Evolutionary conservation across 805 yeast genomes (phyloP).

Genomic region (Yamadazyma nakazawae): DNA sequence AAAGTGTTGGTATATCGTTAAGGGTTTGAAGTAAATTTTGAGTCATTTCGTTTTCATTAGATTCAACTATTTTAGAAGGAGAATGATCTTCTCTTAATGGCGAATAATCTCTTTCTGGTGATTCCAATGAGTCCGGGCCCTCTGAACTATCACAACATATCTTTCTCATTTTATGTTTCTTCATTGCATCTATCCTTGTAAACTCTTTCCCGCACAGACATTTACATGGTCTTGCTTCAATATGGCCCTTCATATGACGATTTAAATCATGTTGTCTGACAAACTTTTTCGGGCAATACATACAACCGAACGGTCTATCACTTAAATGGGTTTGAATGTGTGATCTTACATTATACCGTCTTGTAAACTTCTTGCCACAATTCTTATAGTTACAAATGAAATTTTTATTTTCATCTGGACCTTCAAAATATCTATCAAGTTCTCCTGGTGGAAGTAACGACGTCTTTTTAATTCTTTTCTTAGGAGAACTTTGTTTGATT

Average conservation of each 20-base stretch:
- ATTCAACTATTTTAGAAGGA: slow-evolving; percentile 3
- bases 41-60: slow-evolving; percentile 6
- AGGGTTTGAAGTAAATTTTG: slow-evolving; percentile 5
- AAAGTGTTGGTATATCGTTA: slow-evolving; percentile 5
- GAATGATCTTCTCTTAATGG: slow-evolving; percentile 3
- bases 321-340: slow-evolving; percentile 96
- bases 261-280: slow-evolving; percentile 94
- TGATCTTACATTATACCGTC: slow-evolving; percentile 89
- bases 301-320: slow-evolving; percentile 88
- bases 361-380: slow-evolving; percentile 80
- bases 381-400: slow-evolving; percentile 72
- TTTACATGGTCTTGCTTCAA: slow-evolving; percentile 57
- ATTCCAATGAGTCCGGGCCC: slow-evolving; percentile 4
- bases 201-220: slow-evolving; percentile 96
- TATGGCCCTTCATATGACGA: slow-evolving; percentile 85
- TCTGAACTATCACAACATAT: slow-evolving; percentile 72
- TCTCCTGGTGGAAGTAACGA: slow-evolving; percentile 87
- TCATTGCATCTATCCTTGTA: slow-evolving; percentile 84
- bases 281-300: slow-evolving; percentile 74
- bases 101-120: slow-evolving; percentile 7
- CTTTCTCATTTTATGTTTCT: slow-evolving; percentile 72
- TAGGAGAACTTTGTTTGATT: slow-evolving; percentile 46
- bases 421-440: slow-evolving; percentile 76
- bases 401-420: slow-evolving; percentile 68
- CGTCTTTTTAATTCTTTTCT: slow-evolving; percentile 48